phyloP scores from a whole-genome alignment of 2,329 filamentous ascomycete genomes.

The Parascedosporium putredinis region DNA sequence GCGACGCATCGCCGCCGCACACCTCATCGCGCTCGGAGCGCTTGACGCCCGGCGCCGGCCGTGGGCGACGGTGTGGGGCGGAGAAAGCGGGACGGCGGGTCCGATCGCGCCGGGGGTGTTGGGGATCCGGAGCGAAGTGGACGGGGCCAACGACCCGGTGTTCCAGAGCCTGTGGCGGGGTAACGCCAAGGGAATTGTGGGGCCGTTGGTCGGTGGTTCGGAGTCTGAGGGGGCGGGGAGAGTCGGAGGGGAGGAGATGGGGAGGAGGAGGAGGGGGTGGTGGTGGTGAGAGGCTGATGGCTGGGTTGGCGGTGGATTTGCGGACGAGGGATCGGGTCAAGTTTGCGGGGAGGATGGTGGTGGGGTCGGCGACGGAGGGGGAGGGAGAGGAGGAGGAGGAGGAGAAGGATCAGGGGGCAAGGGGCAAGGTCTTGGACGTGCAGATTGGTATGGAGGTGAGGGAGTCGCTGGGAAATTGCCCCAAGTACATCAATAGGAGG shows the following conservation, averaged over 20 bases:
- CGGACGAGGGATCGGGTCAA: slow-evolving; percentile 63
- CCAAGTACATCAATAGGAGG: slow-evolving; percentile 77
- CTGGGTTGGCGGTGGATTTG: slow-evolving; percentile 51
- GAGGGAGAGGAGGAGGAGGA: slow-evolving; percentile 16
- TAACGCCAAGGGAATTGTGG: slow-evolving; percentile 25
- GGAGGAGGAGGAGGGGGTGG: too few species aligned
- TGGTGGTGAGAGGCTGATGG: slow-evolving; percentile 18
- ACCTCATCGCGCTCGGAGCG: slow-evolving; percentile 63
- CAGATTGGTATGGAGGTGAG: slow-evolving; percentile 58
- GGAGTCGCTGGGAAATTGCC: slow-evolving; percentile 71
- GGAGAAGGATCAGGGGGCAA: too few species aligned
- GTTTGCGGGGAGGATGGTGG: slow-evolving; percentile 58
- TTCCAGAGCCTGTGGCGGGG: slow-evolving; percentile 49
- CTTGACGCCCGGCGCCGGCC: slow-evolving; percentile 54
- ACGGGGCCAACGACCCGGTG: slow-evolving; percentile 58
- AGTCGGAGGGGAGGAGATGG: too few species aligned
- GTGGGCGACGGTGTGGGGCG: slow-evolving; percentile 75
- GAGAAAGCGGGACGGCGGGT: slow-evolving; percentile 55
- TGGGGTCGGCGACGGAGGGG: slow-evolving; percentile 41
- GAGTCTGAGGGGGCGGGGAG: too few species aligned
- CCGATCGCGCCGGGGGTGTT: slow-evolving; percentile 53
- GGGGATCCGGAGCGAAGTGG: slow-evolving; percentile 51
- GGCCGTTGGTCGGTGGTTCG: too few species aligned
- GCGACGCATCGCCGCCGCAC: slow-evolving; percentile 48
- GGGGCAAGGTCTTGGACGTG: slow-evolving; percentile 24